Evolutionary conservation across 441 rosid species (phyloP).

Genomic region (Eutrema salsugineum): DNA sequence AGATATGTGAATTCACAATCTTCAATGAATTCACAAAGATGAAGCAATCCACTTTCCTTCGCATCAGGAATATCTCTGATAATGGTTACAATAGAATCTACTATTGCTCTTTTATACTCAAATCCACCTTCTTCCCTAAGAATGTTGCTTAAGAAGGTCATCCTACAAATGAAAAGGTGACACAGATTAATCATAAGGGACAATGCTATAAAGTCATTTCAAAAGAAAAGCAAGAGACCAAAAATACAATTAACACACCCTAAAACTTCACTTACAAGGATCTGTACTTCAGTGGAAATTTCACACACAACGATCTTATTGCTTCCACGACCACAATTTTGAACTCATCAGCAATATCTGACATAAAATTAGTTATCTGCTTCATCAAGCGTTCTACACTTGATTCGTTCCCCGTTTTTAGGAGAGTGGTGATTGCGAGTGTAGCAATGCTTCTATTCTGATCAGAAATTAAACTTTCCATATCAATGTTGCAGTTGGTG

Average conservation of each 20-base stretch:
- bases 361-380: conserved; percentile 98
- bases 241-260: not conserved
- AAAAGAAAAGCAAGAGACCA: not conserved
- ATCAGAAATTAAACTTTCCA: conserved; percentile 98
- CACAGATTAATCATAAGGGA: not conserved
- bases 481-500: conserved; percentile 96
- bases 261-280: conserved; percentile 56
- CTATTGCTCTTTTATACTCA: conserved; percentile 94
- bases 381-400: conserved; percentile 97
- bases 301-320: conserved; percentile 84
- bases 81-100: conserved; percentile 89
- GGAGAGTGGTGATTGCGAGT: conserved; percentile 92
- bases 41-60: conserved; percentile 93
- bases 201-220: not conserved
- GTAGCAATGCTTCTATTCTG: conserved; percentile 98
- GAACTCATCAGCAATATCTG: conserved; percentile 98
- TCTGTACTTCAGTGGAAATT: conserved; percentile 96
- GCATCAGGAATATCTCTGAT: conserved; percentile 96
- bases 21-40: conserved; percentile 96
- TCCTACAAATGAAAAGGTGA: conserved; percentile 49
- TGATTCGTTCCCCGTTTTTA: conserved; percentile 97
- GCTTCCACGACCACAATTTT: conserved; percentile 99
- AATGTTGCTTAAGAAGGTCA: conserved; percentile 97
- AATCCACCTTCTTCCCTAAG: conserved; percentile 99
- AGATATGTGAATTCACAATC: conserved; percentile 99